Evolutionary conservation across 805 yeast genomes (phyloP).

Genomic region (Clavispora vitiphila): DNA sequence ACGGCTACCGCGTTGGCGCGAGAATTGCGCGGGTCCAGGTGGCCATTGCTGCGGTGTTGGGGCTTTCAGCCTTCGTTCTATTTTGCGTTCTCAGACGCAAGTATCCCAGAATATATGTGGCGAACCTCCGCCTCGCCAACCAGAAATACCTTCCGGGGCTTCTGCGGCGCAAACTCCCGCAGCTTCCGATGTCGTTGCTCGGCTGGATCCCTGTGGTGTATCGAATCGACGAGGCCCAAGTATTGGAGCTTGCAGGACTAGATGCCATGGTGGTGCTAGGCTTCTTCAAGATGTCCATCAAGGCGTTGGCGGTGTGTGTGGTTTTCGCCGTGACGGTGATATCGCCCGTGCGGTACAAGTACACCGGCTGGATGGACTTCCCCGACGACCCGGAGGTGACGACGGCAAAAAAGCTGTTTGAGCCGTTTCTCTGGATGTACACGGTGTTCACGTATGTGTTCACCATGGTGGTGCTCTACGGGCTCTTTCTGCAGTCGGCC

Average conservation of each 20-base stretch:
- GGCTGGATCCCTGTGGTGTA: conserved; percentile 77
- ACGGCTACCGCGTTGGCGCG: conserved; percentile 18
- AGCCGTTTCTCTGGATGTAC: conserved; percentile 75
- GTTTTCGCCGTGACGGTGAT: conserved; percentile 68
- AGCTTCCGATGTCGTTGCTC: conserved; percentile 56
- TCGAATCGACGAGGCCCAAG: conserved; percentile 63
- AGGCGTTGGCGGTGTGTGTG: conserved; percentile 58
- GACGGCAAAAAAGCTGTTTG: conserved; percentile 22
- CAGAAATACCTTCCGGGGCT: conserved; percentile 37
- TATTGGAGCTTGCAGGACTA: conserved; percentile 84
- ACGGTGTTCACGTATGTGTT: conserved; percentile 83
- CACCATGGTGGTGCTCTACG: conserved; percentile 58
- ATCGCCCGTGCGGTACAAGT: conserved; percentile 79
- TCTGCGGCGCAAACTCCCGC: conserved; percentile 51
- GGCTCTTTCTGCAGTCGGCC: conserved; percentile 64
- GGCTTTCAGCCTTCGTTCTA: conserved; percentile 58
- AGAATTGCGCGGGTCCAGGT: conserved; percentile 77
- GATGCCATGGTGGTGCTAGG: conserved; percentile 92
- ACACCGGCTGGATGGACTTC: conserved; percentile 70
- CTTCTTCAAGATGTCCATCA: conserved; percentile 85
- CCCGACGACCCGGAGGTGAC: conserved; percentile 15
- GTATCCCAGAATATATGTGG: conserved; percentile 82
- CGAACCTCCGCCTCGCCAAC: conserved; percentile 54
- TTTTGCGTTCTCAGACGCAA: conserved; percentile 68
- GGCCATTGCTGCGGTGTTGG: conserved; percentile 62